Conservation (phyloP, 1,284 basidiomycete genomes). For the Dichomitus squalens region DNA sequence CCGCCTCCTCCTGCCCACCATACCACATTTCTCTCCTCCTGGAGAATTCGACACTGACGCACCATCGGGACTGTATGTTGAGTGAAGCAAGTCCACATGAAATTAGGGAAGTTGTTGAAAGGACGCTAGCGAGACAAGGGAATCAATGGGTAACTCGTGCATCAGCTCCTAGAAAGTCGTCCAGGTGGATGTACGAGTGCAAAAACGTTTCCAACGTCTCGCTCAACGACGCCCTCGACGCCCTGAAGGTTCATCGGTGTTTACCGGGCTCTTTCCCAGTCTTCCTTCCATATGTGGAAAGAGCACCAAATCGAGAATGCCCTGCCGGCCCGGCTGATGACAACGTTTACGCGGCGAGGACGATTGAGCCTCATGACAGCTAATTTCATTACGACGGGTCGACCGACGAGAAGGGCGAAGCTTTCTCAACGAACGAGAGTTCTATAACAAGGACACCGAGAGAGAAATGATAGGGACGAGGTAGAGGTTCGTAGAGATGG, state of each 20-base stretch:
- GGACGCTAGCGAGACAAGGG: too few species aligned
- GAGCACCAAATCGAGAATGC: too few species aligned
- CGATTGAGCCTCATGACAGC: too few species aligned
- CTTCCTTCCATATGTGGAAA: not conserved
- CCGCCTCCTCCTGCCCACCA: not conserved
- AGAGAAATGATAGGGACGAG: too few species aligned
- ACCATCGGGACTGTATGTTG: not conserved
- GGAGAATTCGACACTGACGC: not conserved
- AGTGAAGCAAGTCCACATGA: not conserved
- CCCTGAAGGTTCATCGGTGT: constrained; percentile 20
- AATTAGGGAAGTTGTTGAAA: not conserved
- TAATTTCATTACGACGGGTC: too few species aligned
- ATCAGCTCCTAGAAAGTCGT: not conserved
- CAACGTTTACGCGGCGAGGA: too few species aligned
- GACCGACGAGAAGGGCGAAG: too few species aligned
- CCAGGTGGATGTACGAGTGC: constrained; percentile 20
- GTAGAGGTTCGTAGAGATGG: too few species aligned
- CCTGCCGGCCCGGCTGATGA: too few species aligned
- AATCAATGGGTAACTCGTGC: not conserved
- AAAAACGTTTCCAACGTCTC: constrained; percentile 12
- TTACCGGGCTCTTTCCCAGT: constrained; percentile 22
- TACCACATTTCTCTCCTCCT: not conserved
- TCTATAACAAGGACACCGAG: too few species aligned
- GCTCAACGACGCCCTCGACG: constrained; percentile 19
- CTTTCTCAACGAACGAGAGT: too few species aligned